Evolutionary conservation across 1,284 basidiomycete genomes (phyloP).

Genomic region (Trametes hirsuta): DNA sequence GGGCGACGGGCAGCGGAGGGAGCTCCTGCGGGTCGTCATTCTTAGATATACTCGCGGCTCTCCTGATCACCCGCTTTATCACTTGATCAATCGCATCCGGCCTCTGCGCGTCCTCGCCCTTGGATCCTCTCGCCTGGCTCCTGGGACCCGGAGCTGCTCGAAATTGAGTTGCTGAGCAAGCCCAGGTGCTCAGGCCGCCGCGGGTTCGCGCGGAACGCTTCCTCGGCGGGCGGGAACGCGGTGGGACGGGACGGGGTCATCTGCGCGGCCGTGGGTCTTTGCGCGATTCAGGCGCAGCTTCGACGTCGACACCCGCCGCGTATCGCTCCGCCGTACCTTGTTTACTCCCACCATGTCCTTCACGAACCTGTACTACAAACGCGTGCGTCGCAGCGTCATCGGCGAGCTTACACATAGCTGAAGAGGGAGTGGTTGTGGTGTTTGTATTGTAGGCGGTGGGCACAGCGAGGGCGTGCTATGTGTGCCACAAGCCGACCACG

Average conservation of each 20-base stretch:
- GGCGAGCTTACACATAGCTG: slow-evolving; percentile 2
- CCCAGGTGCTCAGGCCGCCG: slow-evolving; percentile 1
- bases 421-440: slow-evolving; percentile 12
- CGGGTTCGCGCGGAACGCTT: slow-evolving; percentile 17
- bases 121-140: not conserved
- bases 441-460: slow-evolving; percentile 54
- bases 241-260: slow-evolving; percentile 17
- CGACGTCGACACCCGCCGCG: not conserved
- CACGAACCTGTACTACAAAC: slow-evolving; percentile 79
- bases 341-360: slow-evolving; percentile 56
- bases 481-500: slow-evolving; percentile 74
- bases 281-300: not conserved
- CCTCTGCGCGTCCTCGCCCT: not conserved
- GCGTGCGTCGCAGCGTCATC: slow-evolving; percentile 51
- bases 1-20: not conserved
- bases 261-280: slow-evolving; percentile 12
- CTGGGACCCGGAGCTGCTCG: slow-evolving; percentile 19
- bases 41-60: slow-evolving; percentile 21
- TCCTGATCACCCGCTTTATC: slow-evolving; percentile 28
- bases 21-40: slow-evolving; percentile 11
- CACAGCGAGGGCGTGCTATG: slow-evolving; percentile 69
- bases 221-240: not conserved
- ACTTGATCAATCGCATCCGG: slow-evolving; percentile 27
- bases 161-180: slow-evolving; percentile 19
- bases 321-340: slow-evolving; percentile 2